Base-by-base conservation (phyloP, 2,329 filamentous ascomycete genomes). In the Orbilia oligospora region DNA sequence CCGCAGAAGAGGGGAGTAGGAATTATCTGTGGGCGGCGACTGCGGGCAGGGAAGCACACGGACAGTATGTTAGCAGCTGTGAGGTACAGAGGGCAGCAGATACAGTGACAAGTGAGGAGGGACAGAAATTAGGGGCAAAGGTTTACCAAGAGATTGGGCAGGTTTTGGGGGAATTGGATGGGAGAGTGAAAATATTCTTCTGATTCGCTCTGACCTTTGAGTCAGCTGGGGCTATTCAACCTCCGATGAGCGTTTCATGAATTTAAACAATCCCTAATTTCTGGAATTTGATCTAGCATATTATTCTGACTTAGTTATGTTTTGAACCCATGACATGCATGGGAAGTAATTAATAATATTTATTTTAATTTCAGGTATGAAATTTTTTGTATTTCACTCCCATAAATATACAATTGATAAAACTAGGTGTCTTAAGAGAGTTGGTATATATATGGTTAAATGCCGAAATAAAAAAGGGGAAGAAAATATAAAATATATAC, bases 1-100 rank as follows among this genome's bases (percentile, higher is more conserved):
- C 76, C 3, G 82, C 83, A 1, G 83, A 84, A 80, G 82, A 81
- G 0, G 84, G 83, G 3, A 82, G 83, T 36, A 81, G 82, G 58
- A 82, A 82, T 41, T 80, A 82, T 24, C 73, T 84, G 16, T 81
- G 82, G 66, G 81, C 82, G 24, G 81, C 82, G 5, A 61, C 69
- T 1, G 71, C 75, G 3, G 82, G 80, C 0, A 55, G 49, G 18
- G 71, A 81, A 6, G 71, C 77, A 0, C 81, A 83, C 61, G 82
- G 82, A 0, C 53, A 80, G 46, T 83, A 79, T 48, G 48, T 82
- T 5, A 64, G 77, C 12, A 76, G 79, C 61, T 81, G 81, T 24
- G 78, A 63, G 49, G 65, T 75, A 1, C 69, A 79, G 41, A 70
- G 63, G 30, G 5, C 66, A 18, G 70, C 70, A 6, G 36, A 44